Evolutionary conservation across 2,329 filamentous ascomycete species (phyloP), one percentile per base, ranked within the genome.

Genomic region (Fusarium udum): DNA sequence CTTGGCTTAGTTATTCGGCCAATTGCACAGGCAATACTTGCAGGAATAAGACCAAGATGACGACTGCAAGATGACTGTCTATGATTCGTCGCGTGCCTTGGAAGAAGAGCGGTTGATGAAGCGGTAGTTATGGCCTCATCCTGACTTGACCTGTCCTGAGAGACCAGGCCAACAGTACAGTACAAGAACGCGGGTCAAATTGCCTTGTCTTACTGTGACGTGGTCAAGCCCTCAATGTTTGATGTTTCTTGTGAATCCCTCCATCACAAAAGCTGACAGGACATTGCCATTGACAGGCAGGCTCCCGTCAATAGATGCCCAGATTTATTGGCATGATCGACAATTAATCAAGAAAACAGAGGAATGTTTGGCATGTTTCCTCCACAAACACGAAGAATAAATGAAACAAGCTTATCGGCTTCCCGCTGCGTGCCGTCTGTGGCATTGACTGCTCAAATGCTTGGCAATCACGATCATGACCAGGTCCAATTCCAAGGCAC

Each of bases 381-480:
- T 62, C 60, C 48, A n/a, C 67, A 74, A 62, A 55, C 18, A 67
- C 45, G 32, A 43, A 64, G 22, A 68, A 68, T 49, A 4, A 53
- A 39, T 51, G 43, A 72, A 74, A 74, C 71, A 74, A 74, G 71
- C 71, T 74, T 74, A 74, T 74, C 64, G 52, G 53, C 60, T 69
- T 72, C 67, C 71, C 71, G 71, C 69, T 69, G 57, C 39, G 42
- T 26, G 48, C 60, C 59, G 59, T 58, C 52, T 32, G 28, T 61
- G 52, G 59, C 49, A 71, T 48, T 32, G 26, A 49, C 31, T 49
- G 18, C 20, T 58, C 31, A 36, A 36, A 51, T 58, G 67, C 71
- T 74, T 74, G 64, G 71, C 67, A 72, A 58, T 60, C 71, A 67
- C 57, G 52, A 69, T 59, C 48, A 24, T 32, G 15, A 61, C 58